A percentile compares a stretch with the other conserved stretches of the same genome.
phyloP scores from a whole-genome alignment of 345 rosid species.

The Lumnitzera littorea region DNA sequence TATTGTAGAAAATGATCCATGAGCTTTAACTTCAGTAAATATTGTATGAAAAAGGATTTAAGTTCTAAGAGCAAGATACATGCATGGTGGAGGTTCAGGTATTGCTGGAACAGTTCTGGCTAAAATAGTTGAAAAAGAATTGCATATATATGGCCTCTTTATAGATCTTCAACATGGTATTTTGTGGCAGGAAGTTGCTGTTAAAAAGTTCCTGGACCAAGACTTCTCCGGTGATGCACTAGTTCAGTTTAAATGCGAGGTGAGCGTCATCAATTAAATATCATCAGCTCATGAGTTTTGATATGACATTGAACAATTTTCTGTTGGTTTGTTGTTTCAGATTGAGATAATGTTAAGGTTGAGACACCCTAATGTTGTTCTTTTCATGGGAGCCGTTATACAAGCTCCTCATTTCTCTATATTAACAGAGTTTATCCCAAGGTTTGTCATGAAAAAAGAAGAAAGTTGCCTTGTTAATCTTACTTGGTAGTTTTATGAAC shows the following conservation, averaged over 20 bases:
- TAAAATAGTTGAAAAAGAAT: no score
- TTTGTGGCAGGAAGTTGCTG: slow-evolving; percentile 87
- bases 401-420: slow-evolving; percentile 86
- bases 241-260: slow-evolving; percentile 87
- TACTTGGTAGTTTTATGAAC: no score
- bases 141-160: background rate
- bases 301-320: background rate
- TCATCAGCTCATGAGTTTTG: background rate
- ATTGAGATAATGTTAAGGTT: slow-evolving; percentile 90
- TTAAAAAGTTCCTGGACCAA: slow-evolving; percentile 86
- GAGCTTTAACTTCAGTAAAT: no score
- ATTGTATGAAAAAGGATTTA: background rate
- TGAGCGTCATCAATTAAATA: slow-evolving; percentile 25
- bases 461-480: no score
- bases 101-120: no score
- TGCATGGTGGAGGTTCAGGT: no score
- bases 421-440: slow-evolving; percentile 93
- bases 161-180: slow-evolving; percentile 2
- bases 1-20: no score
- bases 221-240: slow-evolving; percentile 90
- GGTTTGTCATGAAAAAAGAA: slow-evolving; percentile 27
- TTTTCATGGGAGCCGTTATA: slow-evolving; percentile 98
- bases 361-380: slow-evolving; percentile 98
- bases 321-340: slow-evolving; percentile 20
- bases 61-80: background rate